Evolutionary conservation across 2,329 filamentous ascomycete genomes (phyloP), one percentile per base, ranked within the genome.

Genomic region (Fusarium oxysporum): DNA sequence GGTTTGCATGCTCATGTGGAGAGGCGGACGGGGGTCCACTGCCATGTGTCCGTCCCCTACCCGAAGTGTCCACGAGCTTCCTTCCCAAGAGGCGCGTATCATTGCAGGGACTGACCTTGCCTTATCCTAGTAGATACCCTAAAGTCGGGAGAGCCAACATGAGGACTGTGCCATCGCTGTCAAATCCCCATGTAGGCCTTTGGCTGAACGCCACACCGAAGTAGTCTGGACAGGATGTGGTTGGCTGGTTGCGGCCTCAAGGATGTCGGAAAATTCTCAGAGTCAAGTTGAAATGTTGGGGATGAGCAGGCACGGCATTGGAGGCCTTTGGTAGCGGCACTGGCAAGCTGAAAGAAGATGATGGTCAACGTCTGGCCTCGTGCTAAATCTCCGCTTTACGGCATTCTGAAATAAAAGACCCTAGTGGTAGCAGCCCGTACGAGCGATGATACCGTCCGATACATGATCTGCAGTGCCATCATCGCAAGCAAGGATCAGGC

Each of bases 11-110:
- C 33, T n/a, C 41, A 37, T 57, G 41, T 74, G 73, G 73, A 62
- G 70, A 72, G 68, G 69, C 66, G 53, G 67, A 51, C 59, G 63
- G 57, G 60, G 70, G 73, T 68, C 71, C 76, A 77, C 71, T 76
- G 72, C 75, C 72, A 76, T 77, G 76, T 76, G 76, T 73, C 71
- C 61, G 54, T 68, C 62, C 68, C 65, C 66, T 74, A 65, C 72
- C 65, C 45, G 59, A 65, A 69, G 66, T 62, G 68, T 63, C 65
- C 66, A 65, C 75, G 65, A 62, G 62, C 62, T 71, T 72, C 33
- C 62, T 71, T 69, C 38, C 51, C 71, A 71, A 63, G 60, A 56
- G 60, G 72, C 53, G 54, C 62, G 54, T 69, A 63, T 69, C 41
- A 37, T 59, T 68, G 41, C 72, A 75, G 66, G 74, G 64, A 44